Evolutionary conservation across 2,329 filamentous ascomycete genomes (phyloP), one percentile per base, ranked within the genome.

Genomic region (Paecilomyces niveus): DNA sequence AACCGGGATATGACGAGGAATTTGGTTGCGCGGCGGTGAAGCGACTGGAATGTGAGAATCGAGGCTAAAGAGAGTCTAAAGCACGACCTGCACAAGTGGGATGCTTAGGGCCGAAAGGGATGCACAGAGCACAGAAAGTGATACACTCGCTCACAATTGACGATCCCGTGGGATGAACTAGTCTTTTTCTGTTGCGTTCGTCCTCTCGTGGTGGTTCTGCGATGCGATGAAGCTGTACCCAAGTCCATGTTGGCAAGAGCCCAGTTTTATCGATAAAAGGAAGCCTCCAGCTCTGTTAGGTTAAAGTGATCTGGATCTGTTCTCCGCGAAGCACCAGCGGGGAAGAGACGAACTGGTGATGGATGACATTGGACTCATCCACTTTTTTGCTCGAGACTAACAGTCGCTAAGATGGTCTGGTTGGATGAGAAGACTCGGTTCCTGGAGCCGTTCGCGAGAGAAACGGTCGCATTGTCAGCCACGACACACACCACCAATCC

Each of bases 21-120:
- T 69, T 65, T 63, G 58, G 65, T 67, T 67, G 62, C 63, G 61
- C 67, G 68, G 68, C 68, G 68, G 68, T 65, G 68, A 67, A 67
- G 64, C 65, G 61, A 53, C 8, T 22, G 35, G 54, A 21, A 26
- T 35, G 35, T 31, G 7, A 31, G 45, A 26, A 56, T 56, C 55
- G 51, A 29, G 39, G 39, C 29, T 32, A 53, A 53, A 50, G 51
- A 33, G 51, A 45, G 45, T 51, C 45, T 56, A 56, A 56, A 51
- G 55, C 55, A 56, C 26, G 29, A 56, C 45, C 35, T 56, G 55
- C 39, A 18, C 39, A 45, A 45, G 39, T 45, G 39, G n/a, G 39
- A n/a, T n/a, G 39, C 39, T 45, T 45, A 45, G 39, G n/a, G 39
- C n/a, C 3, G 39, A 45, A 39, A n/a, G 7, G 39, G 39, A 45